Conservation (phyloP, 169 alveolate species). For the Plasmodium relictum region DNA sequence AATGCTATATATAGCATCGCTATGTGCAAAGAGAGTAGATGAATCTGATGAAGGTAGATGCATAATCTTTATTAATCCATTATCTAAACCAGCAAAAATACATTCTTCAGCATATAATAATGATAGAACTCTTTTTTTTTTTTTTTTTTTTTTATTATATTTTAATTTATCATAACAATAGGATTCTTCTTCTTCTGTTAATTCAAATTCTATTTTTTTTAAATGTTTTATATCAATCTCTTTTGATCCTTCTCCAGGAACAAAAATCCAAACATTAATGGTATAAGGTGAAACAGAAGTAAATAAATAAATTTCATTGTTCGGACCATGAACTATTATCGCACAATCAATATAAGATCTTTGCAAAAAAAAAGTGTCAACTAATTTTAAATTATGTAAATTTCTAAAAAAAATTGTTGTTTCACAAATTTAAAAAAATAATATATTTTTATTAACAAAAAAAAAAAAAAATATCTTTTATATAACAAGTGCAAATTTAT, state of each 20-base stretch:
- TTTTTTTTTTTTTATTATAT: conserved; percentile 55
- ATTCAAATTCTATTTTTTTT: conserved; percentile 68
- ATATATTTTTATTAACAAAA: conserved; percentile 1
- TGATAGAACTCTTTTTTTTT: conserved; percentile 62
- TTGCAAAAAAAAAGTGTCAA: conserved; percentile 72
- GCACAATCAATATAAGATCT: conserved; percentile 75
- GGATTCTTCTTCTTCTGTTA: conserved; percentile 73
- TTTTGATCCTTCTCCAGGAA: conserved; percentile 76
- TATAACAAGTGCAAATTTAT: background rate
- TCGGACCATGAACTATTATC: conserved; percentile 76
- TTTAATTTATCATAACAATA: conserved; percentile 50
- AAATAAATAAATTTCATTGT: conserved; percentile 74
- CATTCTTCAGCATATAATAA: conserved; percentile 78
- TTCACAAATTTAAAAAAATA: background rate
- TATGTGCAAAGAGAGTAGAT: conserved; percentile 72
- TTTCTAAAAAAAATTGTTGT: conserved; percentile 50
- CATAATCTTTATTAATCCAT: conserved; percentile 71
- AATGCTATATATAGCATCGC: conserved; percentile 72
- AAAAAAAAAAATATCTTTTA: conserved; percentile 3
- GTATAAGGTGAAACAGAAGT: conserved; percentile 67
- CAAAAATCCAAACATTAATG: conserved; percentile 76
- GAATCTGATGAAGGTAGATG: conserved; percentile 78
- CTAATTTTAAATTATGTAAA: conserved; percentile 76
- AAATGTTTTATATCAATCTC: conserved; percentile 74
- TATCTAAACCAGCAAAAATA: conserved; percentile 76